Conservation (phyloP, 1,139 yeast genomes). For the Taphrina sp. region DNA sequence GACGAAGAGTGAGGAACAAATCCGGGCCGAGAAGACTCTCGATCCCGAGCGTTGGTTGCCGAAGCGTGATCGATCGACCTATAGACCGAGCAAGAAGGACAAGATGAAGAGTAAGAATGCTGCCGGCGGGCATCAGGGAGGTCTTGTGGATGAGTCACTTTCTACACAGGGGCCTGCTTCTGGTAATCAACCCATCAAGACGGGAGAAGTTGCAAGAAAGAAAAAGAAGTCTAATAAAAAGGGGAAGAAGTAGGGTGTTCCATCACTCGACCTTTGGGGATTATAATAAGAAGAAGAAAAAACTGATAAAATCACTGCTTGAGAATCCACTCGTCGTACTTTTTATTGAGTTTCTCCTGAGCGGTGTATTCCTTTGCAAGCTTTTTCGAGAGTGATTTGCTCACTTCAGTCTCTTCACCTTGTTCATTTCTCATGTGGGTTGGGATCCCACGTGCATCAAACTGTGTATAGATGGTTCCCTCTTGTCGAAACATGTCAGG, state of each 20-base stretch:
- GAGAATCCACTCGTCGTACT: constrained; percentile 46
- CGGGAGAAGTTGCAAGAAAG: constrained; percentile 2
- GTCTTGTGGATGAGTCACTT: constrained; percentile 26
- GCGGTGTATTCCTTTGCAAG: constrained; percentile 70
- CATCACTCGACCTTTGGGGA: too few species aligned
- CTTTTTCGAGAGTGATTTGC: constrained; percentile 83
- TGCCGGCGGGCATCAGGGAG: constrained; percentile 32
- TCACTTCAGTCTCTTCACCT: constrained; percentile 68
- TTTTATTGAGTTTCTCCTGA: constrained; percentile 78
- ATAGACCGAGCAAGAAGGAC: constrained; percentile 27
- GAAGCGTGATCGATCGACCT: constrained; percentile 23
- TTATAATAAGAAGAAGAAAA: too few species aligned
- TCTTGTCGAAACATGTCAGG: constrained; percentile 61
- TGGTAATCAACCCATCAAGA: background rate
- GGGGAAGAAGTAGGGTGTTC: constrained; percentile 24
- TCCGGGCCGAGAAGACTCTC: constrained; percentile 6
- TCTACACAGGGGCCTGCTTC: constrained; percentile 5
- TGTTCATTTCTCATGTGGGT: constrained; percentile 56
- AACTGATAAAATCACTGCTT: constrained; percentile 2
- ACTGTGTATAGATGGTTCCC: constrained; percentile 59
- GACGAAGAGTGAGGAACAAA: constrained; percentile 13
- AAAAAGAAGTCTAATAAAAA: constrained; percentile 28
- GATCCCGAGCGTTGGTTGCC: constrained; percentile 33
- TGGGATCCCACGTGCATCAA: constrained; percentile 88
- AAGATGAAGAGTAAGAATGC: constrained; percentile 15